These are phyloP conservation scores for Phytophthora citrophthora DNA, from an alignment of 352 stramenopile species.

Conservation along the genomic window DNA sequence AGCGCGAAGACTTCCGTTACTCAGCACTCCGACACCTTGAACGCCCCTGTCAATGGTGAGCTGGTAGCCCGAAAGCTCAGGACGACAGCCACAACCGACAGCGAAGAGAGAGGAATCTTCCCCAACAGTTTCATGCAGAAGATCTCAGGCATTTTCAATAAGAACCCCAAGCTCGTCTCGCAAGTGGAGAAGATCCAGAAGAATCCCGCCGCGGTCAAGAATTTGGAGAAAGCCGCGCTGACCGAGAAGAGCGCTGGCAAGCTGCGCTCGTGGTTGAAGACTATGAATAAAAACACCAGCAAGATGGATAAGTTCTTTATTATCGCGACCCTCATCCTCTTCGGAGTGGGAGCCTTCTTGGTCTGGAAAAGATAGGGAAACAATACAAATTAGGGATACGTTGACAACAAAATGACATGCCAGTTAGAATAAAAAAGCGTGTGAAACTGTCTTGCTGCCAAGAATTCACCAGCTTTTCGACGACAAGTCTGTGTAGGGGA, in stretches of 20 bases:
- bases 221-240: conserved; percentile 8
- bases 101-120: conserved; percentile 4
- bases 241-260: conserved; percentile 2
- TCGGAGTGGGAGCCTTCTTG: not conserved
- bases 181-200: conserved; percentile 13
- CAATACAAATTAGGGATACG: not conserved
- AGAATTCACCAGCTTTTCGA: no score
- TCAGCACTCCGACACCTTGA: not conserved
- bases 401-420: not conserved
- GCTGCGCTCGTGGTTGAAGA: conserved; percentile 4
- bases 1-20: not conserved
- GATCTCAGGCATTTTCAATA: not conserved
- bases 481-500: not conserved
- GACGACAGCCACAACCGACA: not conserved
- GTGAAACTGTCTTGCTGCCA: conserved; percentile 20
- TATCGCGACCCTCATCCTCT: conserved; percentile 7
- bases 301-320: conserved; percentile 13
- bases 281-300: conserved; percentile 4
- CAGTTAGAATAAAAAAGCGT: conserved; percentile 14
- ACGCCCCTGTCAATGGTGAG: not conserved
- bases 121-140: not conserved
- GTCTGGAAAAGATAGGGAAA: not conserved
- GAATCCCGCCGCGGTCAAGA: not conserved
- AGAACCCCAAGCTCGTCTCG: not conserved
- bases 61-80: conserved; percentile 12